Evolutionary conservation across 1,139 yeast species (phyloP), one percentile per base, ranked within the genome.

Genomic region (Zygosaccharomyces pseudobailii): DNA sequence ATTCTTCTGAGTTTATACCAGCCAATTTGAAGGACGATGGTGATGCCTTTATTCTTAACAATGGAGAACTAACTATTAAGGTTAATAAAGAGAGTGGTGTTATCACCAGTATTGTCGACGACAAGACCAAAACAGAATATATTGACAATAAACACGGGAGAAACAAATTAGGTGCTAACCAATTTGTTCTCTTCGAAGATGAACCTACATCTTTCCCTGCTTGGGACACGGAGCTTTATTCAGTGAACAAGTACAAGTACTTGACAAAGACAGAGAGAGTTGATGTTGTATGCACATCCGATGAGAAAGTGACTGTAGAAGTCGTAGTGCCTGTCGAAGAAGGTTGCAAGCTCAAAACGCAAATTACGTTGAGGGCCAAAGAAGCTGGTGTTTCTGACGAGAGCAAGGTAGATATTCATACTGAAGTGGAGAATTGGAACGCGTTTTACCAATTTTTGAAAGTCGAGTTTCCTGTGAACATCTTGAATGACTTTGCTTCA

Each of bases 191-290:
- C 48, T 86, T 86, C 60, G 92, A 89, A 55, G 97, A 92, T 65
- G 87, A 88, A 54, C 97, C 97, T 9, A 71, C 88, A 60, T 82
- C 77, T 49, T 90, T 83, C 80, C 96, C 90, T 42, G 97, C 97
- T 2, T 92, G 98, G 97, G 97, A 92, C 64, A 90, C 97, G 0
- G 98, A 92, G 63, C 74, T 89, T 51, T 92, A 79, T 64, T 84
- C 95, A 0, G 75, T 86, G 54, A 85, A 83, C 55, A 86, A 84
- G 55, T 80, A 77, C 62, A 71, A 73, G 48, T 80, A 82, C 54
- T 61, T 80, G 42, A 62, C 61, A 1, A 68, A 71, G n/a, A 71
- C 59, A 9, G 58, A 71, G 63, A 78, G 67, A 36, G 76, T 82
- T 20, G 71, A 75, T 22, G 72, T 86, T 25, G 70, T 76, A 35